Conservation (phyloP, 495 filamentous ascomycete genomes). For the Friedmanniomyces simplex region DNA sequence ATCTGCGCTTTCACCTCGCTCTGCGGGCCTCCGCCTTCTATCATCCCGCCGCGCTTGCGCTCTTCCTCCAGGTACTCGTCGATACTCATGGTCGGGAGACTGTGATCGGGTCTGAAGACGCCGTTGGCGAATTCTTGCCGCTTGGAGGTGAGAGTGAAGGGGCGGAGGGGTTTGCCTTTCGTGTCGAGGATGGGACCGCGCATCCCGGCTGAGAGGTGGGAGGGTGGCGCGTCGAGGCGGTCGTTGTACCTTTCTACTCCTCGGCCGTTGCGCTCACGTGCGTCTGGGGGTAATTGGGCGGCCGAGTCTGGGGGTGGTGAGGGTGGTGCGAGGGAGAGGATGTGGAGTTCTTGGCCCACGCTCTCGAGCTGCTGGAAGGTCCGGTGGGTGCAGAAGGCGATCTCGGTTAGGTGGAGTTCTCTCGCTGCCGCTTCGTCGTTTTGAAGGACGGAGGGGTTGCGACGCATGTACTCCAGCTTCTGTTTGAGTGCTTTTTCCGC, state of each 20-base stretch:
- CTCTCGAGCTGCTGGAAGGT: slow-evolving; percentile 78
- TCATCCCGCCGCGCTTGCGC: slow-evolving; percentile 70
- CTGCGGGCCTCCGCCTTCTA: slow-evolving; percentile 80
- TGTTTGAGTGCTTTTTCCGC: slow-evolving; percentile 78
- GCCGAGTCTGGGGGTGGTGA: slow-evolving; percentile 29
- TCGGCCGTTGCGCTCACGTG: slow-evolving; percentile 24
- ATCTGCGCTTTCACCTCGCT: slow-evolving; percentile 58
- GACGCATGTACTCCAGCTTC: slow-evolving; percentile 62
- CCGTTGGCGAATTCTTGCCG: slow-evolving; percentile 67
- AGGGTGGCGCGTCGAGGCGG: slow-evolving; percentile 56
- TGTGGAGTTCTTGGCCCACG: slow-evolving; percentile 69
- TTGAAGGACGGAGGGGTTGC: slow-evolving; percentile 48
- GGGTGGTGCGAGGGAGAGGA: slow-evolving; percentile 62
- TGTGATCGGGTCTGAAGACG: slow-evolving; percentile 86
- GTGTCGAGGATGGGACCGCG: slow-evolving; percentile 68
- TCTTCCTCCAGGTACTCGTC: slow-evolving; percentile 99
- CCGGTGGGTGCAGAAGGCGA: slow-evolving; percentile 63
- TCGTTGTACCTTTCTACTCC: slow-evolving; percentile 55
- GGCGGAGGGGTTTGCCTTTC: slow-evolving; percentile 77
- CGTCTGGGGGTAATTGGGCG: slow-evolving; percentile 14
- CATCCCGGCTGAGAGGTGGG: slow-evolving; percentile 41
- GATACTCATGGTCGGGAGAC: slow-evolving; percentile 91
- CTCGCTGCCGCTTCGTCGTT: slow-evolving; percentile 72
- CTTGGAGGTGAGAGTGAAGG: slow-evolving; percentile 68
- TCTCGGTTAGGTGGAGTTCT: slow-evolving; percentile 61